Percentiles rank a stretch among this genome's conserved stretches.
Evolutionary conservation across 192 early-diverging fungal genomes (phyloP).

Genomic region (Glomus cerebriforme): DNA sequence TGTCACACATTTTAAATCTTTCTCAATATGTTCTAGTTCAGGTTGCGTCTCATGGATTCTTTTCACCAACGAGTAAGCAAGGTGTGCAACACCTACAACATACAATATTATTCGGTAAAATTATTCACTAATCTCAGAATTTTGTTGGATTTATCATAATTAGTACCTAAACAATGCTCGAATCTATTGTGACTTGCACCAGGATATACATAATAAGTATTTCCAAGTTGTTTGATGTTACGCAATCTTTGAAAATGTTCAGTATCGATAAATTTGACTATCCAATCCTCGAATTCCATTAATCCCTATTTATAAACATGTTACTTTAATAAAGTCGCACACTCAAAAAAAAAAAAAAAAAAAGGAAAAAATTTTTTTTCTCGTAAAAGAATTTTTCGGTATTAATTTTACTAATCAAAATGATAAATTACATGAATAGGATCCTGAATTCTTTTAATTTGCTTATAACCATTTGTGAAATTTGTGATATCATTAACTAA

Average conservation of each 20-base stretch:
- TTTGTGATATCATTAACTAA: too few species aligned
- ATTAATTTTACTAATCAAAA: too few species aligned
- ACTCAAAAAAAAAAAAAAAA: too few species aligned
- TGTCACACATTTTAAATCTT: slow-evolving; percentile 82
- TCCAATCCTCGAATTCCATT: slow-evolving; percentile 69
- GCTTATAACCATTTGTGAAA: too few species aligned
- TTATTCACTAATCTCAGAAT: neutral
- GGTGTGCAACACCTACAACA: slow-evolving; percentile 81
- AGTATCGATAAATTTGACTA: slow-evolving; percentile 82
- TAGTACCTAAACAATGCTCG: slow-evolving; percentile 78
- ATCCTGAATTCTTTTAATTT: neutral
- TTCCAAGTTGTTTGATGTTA: slow-evolving; percentile 86
- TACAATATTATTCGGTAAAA: too few species aligned
- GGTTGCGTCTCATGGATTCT: slow-evolving; percentile 75
- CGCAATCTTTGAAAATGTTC: slow-evolving; percentile 95
- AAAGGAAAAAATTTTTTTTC: too few species aligned
- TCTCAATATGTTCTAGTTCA: slow-evolving; percentile 70
- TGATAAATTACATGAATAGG: slow-evolving; percentile 4
- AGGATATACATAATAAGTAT: slow-evolving; percentile 88
- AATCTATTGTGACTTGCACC: slow-evolving; percentile 94
- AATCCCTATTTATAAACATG: slow-evolving; percentile 51
- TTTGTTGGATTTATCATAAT: neutral
- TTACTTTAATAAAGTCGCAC: too few species aligned
- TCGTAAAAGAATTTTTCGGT: too few species aligned
- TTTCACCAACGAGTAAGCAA: slow-evolving; percentile 76